Percentiles rank a stretch among this genome's conserved stretches.
These are phyloP conservation scores for Colletotrichum melonis DNA, from an alignment of 2,329 filamentous ascomycete species.

Conservation along the genomic window DNA sequence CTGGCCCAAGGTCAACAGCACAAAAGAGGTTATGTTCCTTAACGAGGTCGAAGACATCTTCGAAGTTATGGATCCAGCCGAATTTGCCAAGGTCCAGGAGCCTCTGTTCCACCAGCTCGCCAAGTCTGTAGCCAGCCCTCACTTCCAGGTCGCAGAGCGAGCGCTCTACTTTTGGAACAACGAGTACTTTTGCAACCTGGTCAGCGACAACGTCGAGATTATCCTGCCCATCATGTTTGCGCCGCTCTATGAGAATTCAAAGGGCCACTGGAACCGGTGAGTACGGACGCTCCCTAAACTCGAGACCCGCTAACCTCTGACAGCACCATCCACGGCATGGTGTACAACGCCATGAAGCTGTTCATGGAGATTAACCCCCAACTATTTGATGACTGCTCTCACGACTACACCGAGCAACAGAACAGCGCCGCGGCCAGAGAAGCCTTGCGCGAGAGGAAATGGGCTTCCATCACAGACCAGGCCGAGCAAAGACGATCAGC, in stretches of 20 bases:
- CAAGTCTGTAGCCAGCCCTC: slow-evolving; percentile 97
- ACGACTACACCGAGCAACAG: slow-evolving; percentile 97
- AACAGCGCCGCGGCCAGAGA: slow-evolving; percentile 90
- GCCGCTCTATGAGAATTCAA: slow-evolving; percentile 97
- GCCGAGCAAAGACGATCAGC: slow-evolving; percentile 74
- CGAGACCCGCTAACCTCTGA: slow-evolving; percentile 44
- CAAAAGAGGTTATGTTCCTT: slow-evolving; percentile 99
- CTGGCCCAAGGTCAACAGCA: slow-evolving; percentile 99
- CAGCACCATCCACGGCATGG: slow-evolving; percentile 99
- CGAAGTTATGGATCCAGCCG: slow-evolving; percentile 98
- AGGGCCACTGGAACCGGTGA: slow-evolving; percentile 98
- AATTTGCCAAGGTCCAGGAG: slow-evolving; percentile 98
- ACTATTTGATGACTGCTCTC: slow-evolving; percentile 97
- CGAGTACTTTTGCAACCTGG: slow-evolving; percentile 99
- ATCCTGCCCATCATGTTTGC: slow-evolving; percentile 99
- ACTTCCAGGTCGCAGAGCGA: slow-evolving; percentile 98
- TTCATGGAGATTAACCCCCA: slow-evolving; percentile 99
- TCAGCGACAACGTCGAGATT: slow-evolving; percentile 98
- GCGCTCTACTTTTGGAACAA: slow-evolving; percentile 99
- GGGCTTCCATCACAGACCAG: slow-evolving; percentile 86
- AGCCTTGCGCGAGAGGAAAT: slow-evolving; percentile 84
- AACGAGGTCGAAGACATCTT: slow-evolving; percentile 99
- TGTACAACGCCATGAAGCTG: slow-evolving; percentile 99
- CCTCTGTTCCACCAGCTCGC: slow-evolving; percentile 96
- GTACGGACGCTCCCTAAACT: slow-evolving; percentile 39